Percentiles rank a stretch among this genome's conserved stretches.
Conservation (phyloP, 2,329 filamentous ascomycete species). For the Monosporascus sp. region DNA sequence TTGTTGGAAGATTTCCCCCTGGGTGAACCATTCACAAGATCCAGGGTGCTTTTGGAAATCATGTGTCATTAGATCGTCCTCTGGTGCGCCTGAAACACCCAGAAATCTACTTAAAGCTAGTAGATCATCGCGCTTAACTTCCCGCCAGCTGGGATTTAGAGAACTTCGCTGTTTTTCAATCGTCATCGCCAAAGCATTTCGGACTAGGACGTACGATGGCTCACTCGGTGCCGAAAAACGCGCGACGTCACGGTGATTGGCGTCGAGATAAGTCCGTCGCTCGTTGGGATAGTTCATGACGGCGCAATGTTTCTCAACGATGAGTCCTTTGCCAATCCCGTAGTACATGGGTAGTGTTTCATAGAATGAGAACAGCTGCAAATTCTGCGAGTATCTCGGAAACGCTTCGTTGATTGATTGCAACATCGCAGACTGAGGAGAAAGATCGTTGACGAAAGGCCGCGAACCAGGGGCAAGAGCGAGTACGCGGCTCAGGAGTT, state of each 20-base stretch:
- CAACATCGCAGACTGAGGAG: slow-evolving; percentile 19
- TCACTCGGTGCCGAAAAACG: slow-evolving; percentile 18
- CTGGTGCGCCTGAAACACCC: neutral
- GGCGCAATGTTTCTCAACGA: slow-evolving; percentile 27
- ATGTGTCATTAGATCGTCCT: slow-evolving; percentile 1
- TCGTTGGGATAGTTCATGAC: slow-evolving; percentile 25
- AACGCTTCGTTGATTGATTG: slow-evolving; percentile 31
- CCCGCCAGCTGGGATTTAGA: neutral
- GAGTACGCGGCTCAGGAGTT: slow-evolving; percentile 18
- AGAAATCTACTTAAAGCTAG: neutral
- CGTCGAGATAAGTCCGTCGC: slow-evolving; percentile 19
- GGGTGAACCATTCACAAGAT: slow-evolving; percentile 6
- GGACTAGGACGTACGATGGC: slow-evolving; percentile 18
- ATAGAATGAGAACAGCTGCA: slow-evolving; percentile 28
- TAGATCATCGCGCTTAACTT: neutral
- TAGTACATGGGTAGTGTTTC: slow-evolving; percentile 23
- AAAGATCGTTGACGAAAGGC: slow-evolving; percentile 26
- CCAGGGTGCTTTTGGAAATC: slow-evolving; percentile 1
- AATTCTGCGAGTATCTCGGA: slow-evolving; percentile 11
- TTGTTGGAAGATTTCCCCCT: slow-evolving; percentile 3
- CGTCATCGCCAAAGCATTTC: slow-evolving; percentile 19
- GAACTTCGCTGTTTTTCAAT: neutral
- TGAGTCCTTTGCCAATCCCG: slow-evolving; percentile 14
- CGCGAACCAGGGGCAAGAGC: slow-evolving; percentile 12
- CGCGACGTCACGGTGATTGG: slow-evolving; percentile 25